Evolutionary conservation across 257 asterid species (phyloP), one percentile per base, ranked within the genome.

Genomic region (Solanum medicagineum): DNA sequence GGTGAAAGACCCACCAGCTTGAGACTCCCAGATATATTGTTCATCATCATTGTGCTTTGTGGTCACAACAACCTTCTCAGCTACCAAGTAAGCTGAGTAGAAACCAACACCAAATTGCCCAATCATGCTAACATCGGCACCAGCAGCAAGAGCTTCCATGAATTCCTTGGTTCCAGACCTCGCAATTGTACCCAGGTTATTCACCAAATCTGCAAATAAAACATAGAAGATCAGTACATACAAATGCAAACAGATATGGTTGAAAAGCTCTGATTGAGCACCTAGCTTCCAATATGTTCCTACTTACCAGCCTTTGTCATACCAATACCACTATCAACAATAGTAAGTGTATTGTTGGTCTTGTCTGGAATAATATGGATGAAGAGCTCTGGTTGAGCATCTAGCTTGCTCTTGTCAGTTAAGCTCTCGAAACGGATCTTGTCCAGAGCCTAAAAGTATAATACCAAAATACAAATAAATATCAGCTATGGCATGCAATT

Each of bases 111-210:
- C 97, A 86, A 91, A 93, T 85, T 92, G 94, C 81, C 96, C 94
- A 62, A 93, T 93, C 96, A 93, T 93, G 88, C 97, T 92, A 10
- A 92, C 97, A 90, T 92, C 95, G 49, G 94, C 95, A 86, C 95
- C 97, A 63, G 94, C 95, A 54, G 95, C 91, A 53, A 93, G 84
- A 24, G 97, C 94, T 45, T 92, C 97, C 95, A 93, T 92, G 81
- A 92, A 93, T 84, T 93, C 97, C 91, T 93, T 92, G 60, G 95
- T 93, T 19, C 95, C 95, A 29, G 93, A 92, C 86, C 93, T 87
- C 40, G 93, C 93, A 73, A 91, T 92, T 10, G 93, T 91, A 81
- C 94, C 96, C 22, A 93, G 94, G 65, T 93, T 93, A 93, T 93
- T 93, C 86, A 93, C 95, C 90, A 93, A 85, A 86, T 93, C 97